Base-by-base conservation (phyloP, 495 filamentous ascomycete genomes). In the Penicillium cosmopolitanum region DNA sequence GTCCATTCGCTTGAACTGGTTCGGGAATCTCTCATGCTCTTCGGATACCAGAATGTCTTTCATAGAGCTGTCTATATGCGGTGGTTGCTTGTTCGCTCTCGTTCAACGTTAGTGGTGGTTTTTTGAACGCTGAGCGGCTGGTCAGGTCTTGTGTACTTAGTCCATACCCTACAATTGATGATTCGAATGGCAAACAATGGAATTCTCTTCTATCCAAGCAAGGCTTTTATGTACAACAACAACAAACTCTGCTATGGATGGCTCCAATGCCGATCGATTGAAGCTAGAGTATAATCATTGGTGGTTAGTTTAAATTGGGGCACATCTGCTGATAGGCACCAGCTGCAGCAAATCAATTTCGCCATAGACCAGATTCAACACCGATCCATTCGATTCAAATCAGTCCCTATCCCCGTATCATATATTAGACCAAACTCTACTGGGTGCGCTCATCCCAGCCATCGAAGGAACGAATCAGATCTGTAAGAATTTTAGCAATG, bases 401-500 rank as follows among this genome's bases (percentile, higher is more conserved):
- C 28, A 0, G 28, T 9, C 28, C 28, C 28, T 31, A 9, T 31
- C 28, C 1, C 28, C 28, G 28, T 21, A 4, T 31, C 28, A 31
- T 31, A 31, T 31, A 31, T 31, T 4, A 31, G 28, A n/a, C 10
- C 11, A 5, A 38, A n/a, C 15, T 60, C 51, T 60, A 70, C 55
- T 58, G 43, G 2, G 60, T 57, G 16, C 54, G 55, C 18, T 61
- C 65, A 16, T 73, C 56, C 69, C 72, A 75, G 11, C 43, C 38
- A 63, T 77, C 74, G 23, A 78, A 78, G 9, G 69, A 69, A 23
- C 74, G 75, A 53, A 78, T 74, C 19, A 78, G 64, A 65, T 76
- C 75, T 78, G 18, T 8, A 38, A 31, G 13, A 0, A 12, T 3
- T 43, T 73, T 53, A 66, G 63, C 46, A 2, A 50, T 31, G 18